phyloP scores from a whole-genome alignment of 176 grass and related monocot species.

The Eragrostis curvula region DNA sequence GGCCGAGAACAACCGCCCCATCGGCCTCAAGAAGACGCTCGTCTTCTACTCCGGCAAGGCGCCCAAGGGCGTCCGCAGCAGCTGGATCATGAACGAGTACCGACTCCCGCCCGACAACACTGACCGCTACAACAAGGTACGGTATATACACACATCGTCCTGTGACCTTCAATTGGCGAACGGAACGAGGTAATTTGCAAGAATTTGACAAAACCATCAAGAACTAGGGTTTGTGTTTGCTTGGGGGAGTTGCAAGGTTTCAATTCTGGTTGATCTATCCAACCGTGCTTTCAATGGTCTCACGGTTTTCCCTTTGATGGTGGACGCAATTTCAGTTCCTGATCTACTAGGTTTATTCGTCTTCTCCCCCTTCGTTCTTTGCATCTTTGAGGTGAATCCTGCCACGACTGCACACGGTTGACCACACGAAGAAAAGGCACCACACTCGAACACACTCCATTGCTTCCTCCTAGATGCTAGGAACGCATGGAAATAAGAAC shows the following conservation, averaged over 20 bases:
- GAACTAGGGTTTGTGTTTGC: constrained; percentile 43
- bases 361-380: not conserved
- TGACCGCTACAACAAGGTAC: constrained; percentile 82
- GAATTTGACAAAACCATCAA: not conserved
- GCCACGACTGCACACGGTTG: constrained; percentile 2
- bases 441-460: not conserved
- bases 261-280: not conserved
- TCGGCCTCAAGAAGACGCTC: constrained; percentile 95
- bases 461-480: constrained; percentile 12
- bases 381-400: not conserved
- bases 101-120: constrained; percentile 66
- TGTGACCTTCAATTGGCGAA: not conserved
- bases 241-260: not conserved
- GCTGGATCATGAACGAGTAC: constrained; percentile 99
- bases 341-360: constrained; percentile 30
- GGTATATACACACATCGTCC: too few relatives aligned
- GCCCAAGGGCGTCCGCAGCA: constrained; percentile 82
- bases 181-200: not conserved
- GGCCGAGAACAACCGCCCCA: constrained; percentile 67
- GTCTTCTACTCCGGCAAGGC: constrained; percentile 99
- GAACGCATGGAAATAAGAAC: not conserved
- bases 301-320: not conserved
- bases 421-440: not conserved
- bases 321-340: too few relatives aligned
- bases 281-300: not conserved